Evolutionary conservation across 176 grass and related monocot species (phyloP), one percentile per base, ranked within the genome.

Genomic region (Aegilops speltoides): DNA sequence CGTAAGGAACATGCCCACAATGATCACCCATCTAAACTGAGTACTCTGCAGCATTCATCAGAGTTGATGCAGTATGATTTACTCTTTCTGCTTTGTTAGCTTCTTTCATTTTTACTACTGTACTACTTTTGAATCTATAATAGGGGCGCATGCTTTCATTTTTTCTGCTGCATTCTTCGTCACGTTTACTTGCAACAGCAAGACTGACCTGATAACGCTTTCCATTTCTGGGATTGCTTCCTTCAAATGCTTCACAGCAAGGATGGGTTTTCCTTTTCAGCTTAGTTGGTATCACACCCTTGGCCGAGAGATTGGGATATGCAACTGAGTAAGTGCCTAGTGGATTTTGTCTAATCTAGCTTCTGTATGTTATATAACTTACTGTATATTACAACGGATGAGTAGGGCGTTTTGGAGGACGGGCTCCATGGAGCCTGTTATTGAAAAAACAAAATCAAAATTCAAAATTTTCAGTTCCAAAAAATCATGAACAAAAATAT

Each of bases 261-360:
- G 97, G 89, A 83, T 99, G 97, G 97, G 94, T 99, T 92, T 99
- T 99, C 90, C 89, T 99, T 93, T 99, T 96, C 92, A 99, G 97
- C 67, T 89, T 99, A 82, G 86, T 99, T 57, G 97, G 97, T 32
- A 99, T 99, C 54, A 94, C 83, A 15, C 97, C 97, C 69, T 79
- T 99, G 79, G 97, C 97, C 73, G 97, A 99, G 89, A 93, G 97
- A 86, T 89, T 99, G 85, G 97, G 97, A 78, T 99, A 99, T 83
- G 92, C 94, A 64, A 99, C 97, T 40, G 97, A 99, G 97, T 99
- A 93, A 96, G 93, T 94, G 77, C 26, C 71, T 78, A 54, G 19
- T 22, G 20, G 54, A 59, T 59, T 59, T 4, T 52, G 16, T 16
- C 73, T 56, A 17, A 20, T 10, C 73, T 22, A 32, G 45, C 16